Conservation (phyloP, 2,329 filamentous ascomycete species). For the Pestalotiopsis sp. region DNA sequence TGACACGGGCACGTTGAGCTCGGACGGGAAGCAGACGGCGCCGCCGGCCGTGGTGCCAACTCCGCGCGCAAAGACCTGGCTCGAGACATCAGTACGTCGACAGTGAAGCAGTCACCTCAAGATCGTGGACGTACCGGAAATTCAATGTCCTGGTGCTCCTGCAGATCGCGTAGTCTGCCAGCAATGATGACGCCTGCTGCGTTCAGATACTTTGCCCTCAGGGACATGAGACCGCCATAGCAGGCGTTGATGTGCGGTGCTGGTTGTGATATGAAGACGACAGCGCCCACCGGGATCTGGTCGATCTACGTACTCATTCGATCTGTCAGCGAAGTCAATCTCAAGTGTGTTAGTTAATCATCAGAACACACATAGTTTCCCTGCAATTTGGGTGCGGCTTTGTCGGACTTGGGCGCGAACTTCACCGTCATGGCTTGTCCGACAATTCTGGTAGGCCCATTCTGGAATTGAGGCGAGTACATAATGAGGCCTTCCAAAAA, state of each 20-base stretch:
- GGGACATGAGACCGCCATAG: background rate
- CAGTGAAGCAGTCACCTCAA: background rate
- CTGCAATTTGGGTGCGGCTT: background rate
- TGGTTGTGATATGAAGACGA: background rate
- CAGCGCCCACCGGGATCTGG: background rate
- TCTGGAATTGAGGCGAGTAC: conserved; percentile 14
- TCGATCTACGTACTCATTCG: background rate
- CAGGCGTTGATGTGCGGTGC: background rate
- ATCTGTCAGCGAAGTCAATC: background rate
- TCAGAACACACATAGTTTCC: background rate
- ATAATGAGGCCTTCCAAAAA: conserved; percentile 16
- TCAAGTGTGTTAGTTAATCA: background rate
- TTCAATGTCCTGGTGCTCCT: background rate
- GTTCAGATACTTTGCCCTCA: background rate
- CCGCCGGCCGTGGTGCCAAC: background rate
- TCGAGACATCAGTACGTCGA: background rate
- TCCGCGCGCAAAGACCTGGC: background rate
- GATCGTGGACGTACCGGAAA: background rate
- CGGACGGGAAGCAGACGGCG: background rate
- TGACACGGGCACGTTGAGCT: background rate
- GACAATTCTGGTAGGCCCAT: conserved; percentile 14
- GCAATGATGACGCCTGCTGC: background rate
- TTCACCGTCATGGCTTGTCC: background rate
- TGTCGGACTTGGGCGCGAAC: background rate
- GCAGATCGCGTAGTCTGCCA: background rate